Percentiles rank a stretch among this genome's conserved stretches.
Evolutionary conservation across 169 alveolate genomes (phyloP).

Genomic region (Cryptosporidium andersoni): DNA sequence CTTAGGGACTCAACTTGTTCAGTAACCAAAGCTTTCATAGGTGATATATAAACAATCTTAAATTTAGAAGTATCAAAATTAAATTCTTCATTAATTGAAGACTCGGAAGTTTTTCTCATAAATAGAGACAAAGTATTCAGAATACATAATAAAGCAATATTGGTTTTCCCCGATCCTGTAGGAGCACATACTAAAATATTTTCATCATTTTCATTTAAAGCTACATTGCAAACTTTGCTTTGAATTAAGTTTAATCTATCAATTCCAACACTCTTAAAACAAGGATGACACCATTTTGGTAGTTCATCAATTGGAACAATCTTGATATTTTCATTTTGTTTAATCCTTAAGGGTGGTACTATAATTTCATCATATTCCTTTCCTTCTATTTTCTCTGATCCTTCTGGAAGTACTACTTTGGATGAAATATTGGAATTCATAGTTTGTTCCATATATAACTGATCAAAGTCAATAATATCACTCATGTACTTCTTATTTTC

Average conservation of each 20-base stretch:
- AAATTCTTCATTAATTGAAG: background rate
- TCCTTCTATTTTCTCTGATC: constrained; percentile 86
- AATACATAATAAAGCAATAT: constrained; percentile 97
- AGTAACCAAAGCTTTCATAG: constrained; percentile 99
- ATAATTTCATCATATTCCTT: constrained; percentile 85
- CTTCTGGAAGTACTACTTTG: constrained; percentile 92
- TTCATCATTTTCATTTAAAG: constrained; percentile 91
- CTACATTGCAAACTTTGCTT: constrained; percentile 91
- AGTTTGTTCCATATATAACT: constrained; percentile 84
- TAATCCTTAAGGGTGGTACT: constrained; percentile 78
- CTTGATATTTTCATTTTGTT: constrained; percentile 77
- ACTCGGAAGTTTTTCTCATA: constrained; percentile 35
- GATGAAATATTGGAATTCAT: constrained; percentile 88
- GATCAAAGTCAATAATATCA: constrained; percentile 83
- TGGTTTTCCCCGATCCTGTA: constrained; percentile 99
- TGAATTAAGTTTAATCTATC: constrained; percentile 92
- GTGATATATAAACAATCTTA: constrained; percentile 98
- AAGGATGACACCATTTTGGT: constrained; percentile 95
- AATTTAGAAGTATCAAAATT: constrained; percentile 79
- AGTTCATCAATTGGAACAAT: constrained; percentile 77
- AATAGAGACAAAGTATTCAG: constrained; percentile 88
- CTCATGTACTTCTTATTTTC: constrained; percentile 41
- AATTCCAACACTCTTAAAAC: constrained; percentile 85
- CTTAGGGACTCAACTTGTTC: constrained; percentile 89
- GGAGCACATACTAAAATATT: constrained; percentile 99